These are phyloP conservation scores for Scheffersomyces parashehatae DNA, from an alignment of 1,139 yeast genomes.

Conservation along the genomic window DNA sequence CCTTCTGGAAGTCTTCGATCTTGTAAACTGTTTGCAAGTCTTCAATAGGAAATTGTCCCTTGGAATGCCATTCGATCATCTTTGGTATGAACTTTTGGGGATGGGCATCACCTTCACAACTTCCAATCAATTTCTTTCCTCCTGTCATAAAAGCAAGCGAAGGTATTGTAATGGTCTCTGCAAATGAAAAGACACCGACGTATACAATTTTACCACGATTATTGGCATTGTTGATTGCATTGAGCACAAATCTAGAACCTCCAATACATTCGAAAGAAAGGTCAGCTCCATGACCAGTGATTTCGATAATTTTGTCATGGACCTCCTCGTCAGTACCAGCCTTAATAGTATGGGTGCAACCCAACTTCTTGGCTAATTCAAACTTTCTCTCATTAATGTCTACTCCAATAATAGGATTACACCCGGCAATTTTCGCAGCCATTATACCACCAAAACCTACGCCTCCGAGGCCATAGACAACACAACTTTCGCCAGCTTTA, in stretches of 20 bases:
- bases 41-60: conserved; percentile 6
- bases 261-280: conserved; percentile 8
- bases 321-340: conserved; percentile 16
- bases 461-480: conserved; percentile 42
- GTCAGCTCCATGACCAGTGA: conserved; percentile 15
- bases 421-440: conserved; percentile 11
- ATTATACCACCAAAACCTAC: conserved; percentile 43
- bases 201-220: conserved; percentile 5
- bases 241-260: conserved; percentile 4
- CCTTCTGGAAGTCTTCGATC: conserved; percentile 4
- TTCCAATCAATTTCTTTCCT: conserved; percentile 7
- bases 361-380: conserved; percentile 37
- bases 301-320: conserved; percentile 20
- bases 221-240: conserved; percentile 5
- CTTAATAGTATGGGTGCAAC: conserved; percentile 37
- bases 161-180: conserved; percentile 3
- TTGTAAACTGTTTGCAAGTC: conserved; percentile 3
- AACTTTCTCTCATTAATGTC: conserved; percentile 45
- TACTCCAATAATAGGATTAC: conserved; percentile 42
- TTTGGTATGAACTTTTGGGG: conserved; percentile 8
- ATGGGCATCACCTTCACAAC: conserved; percentile 6
- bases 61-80: conserved; percentile 6
- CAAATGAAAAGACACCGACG: conserved; percentile 5
- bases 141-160: conserved; percentile 6
- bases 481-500: conserved; percentile 5